Conservation (phyloP, 768 basidiomycete genomes). For the Leccinum longicurvipes region DNA sequence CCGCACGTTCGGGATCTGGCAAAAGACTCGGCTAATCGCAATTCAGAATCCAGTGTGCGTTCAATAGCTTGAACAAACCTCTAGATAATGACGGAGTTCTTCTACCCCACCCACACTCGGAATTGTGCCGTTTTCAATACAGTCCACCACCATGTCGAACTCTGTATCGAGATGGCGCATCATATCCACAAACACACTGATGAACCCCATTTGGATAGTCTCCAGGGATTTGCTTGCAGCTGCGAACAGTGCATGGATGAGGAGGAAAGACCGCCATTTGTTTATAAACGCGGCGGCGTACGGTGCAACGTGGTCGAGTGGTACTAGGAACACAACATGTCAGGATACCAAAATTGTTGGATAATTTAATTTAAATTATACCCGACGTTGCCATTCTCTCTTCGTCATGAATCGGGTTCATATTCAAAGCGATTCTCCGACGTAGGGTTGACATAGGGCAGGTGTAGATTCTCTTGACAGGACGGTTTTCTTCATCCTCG, state of each 20-base stretch:
- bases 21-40: background rate
- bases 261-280: background rate
- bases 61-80: background rate
- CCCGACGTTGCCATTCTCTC: conserved; percentile 11
- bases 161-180: conserved; percentile 7
- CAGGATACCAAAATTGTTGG: background rate
- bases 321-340: background rate
- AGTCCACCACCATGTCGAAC: conserved; percentile 6
- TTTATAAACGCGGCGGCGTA: background rate
- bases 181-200: conserved; percentile 6
- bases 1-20: background rate
- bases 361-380: background rate
- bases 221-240: background rate
- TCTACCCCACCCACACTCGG: conserved; percentile 3
- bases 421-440: background rate
- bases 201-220: background rate
- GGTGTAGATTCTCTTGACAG: background rate
- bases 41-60: background rate
- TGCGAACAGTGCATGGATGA: background rate
- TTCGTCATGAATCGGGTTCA: conserved; percentile 3
- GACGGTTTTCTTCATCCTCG: background rate
- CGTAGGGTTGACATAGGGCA: background rate
- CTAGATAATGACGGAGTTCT: background rate
- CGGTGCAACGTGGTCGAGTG: background rate
- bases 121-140: conserved; percentile 4